Percentiles rank a stretch among this genome's conserved stretches.
These are phyloP conservation scores for Tephrocybe sp. DNA, from an alignment of 768 basidiomycete species.

Conservation along the genomic window DNA sequence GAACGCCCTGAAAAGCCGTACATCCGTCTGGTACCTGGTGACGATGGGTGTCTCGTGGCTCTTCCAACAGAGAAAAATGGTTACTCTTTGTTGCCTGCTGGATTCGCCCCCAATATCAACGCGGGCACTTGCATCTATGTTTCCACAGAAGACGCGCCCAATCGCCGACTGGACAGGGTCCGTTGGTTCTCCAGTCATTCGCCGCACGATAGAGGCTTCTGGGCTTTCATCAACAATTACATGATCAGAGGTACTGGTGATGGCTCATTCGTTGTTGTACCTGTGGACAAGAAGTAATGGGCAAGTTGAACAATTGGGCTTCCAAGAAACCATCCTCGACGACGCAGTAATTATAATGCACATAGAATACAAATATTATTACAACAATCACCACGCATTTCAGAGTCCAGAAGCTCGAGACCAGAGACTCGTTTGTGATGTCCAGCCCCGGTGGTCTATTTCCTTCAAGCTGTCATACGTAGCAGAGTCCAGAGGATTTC, in stretches of 20 bases:
- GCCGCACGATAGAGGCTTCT: background rate
- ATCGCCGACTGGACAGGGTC: background rate
- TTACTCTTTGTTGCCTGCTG: too few relatives aligned
- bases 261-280: background rate
- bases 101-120: background rate
- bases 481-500: too few relatives aligned
- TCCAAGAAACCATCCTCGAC: too few relatives aligned
- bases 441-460: too few relatives aligned
- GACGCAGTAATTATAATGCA: too few relatives aligned
- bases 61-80: background rate
- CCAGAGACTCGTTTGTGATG: too few relatives aligned
- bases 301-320: too few relatives aligned
- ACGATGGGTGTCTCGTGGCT: background rate
- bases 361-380: too few relatives aligned
- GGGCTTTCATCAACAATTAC: background rate
- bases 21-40: too few relatives aligned
- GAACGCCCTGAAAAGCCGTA: background rate
- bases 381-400: too few relatives aligned
- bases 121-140: background rate
- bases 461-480: too few relatives aligned
- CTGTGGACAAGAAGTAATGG: background rate
- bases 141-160: background rate
- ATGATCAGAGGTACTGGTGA: background rate
- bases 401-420: too few relatives aligned
- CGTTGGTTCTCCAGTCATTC: background rate